Percentiles rank a stretch among this genome's conserved stretches.
Evolutionary conservation across 2,329 filamentous ascomycete species (phyloP).

Genomic region (Xylaria sp.): DNA sequence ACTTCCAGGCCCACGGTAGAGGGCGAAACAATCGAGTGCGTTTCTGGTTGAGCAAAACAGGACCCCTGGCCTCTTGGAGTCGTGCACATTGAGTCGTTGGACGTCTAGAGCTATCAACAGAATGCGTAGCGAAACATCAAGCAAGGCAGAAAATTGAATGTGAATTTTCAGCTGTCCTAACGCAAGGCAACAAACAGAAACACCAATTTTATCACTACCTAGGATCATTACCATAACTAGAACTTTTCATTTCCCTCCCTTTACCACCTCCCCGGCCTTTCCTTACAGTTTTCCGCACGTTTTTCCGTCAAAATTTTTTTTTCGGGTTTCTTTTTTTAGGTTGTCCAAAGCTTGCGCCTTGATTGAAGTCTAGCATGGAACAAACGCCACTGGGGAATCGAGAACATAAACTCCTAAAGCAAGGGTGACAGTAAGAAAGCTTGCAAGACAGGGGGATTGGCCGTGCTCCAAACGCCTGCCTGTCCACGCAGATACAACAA

Average conservation of each 20-base stretch:
- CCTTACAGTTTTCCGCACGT: neutral
- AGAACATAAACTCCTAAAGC: conserved; percentile 38
- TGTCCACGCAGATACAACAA: conserved; percentile 13
- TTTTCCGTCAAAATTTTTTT: neutral
- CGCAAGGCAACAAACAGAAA: conserved; percentile 33
- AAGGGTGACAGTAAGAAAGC: conserved; percentile 32
- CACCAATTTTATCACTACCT: conserved; percentile 26
- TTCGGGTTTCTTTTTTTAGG: conserved; percentile 16
- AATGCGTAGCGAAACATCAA: conserved; percentile 35
- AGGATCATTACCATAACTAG: conserved; percentile 16
- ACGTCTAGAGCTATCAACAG: conserved; percentile 30
- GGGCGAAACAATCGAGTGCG: conserved; percentile 5
- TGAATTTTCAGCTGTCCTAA: conserved; percentile 36
- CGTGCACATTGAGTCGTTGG: conserved; percentile 29
- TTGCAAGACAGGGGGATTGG: neutral
- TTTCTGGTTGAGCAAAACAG: conserved; percentile 24
- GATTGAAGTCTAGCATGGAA: conserved; percentile 31
- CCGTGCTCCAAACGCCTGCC: conserved; percentile 10
- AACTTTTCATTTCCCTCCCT: conserved; percentile 12
- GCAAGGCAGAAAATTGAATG: conserved; percentile 36
- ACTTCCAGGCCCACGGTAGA: conserved; percentile 12
- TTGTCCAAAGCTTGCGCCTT: conserved; percentile 36
- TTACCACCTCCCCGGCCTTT: conserved; percentile 6
- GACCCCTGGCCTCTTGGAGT: conserved; percentile 8
- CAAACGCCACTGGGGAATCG: conserved; percentile 35